These are phyloP conservation scores for Coemansia sp. DNA, from an alignment of 192 early-diverging fungal genomes.

Conservation along the genomic window DNA sequence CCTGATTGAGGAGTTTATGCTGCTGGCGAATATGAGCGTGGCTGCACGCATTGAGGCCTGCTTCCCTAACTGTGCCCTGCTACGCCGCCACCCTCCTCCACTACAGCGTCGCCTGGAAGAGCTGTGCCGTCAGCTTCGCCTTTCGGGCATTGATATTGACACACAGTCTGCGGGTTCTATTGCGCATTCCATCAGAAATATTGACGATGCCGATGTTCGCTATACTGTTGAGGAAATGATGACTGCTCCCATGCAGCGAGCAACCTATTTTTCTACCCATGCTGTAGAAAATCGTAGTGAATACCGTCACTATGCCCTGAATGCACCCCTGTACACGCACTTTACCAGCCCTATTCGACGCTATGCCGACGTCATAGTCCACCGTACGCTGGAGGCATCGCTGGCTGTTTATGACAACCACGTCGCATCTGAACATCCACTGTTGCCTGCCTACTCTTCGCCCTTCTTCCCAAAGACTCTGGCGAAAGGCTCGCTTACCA, in stretches of 20 bases:
- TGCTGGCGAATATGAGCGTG: constrained; percentile 89
- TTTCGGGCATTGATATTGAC: constrained; percentile 59
- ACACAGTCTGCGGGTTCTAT: constrained; percentile 56
- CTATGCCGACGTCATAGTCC: constrained; percentile 96
- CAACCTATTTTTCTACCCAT: constrained; percentile 94
- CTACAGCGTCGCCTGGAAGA: constrained; percentile 32
- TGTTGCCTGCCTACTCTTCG: constrained; percentile 35
- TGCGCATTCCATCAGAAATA: constrained; percentile 58
- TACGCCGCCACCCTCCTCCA: constrained; percentile 72
- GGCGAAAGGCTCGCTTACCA: constrained; percentile 18
- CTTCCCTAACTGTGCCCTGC: constrained; percentile 74
- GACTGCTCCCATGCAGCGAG: constrained; percentile 84
- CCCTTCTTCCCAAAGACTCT: constrained; percentile 31
- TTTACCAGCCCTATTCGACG: constrained; percentile 99
- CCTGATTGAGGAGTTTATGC: constrained; percentile 94
- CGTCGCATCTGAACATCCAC: constrained; percentile 34
- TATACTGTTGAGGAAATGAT: constrained; percentile 45
- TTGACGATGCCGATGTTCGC: constrained; percentile 22
- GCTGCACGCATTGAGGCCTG: constrained; percentile 77
- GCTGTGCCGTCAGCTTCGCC: constrained; percentile 44
- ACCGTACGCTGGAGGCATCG: constrained; percentile 69
- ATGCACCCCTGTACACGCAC: constrained; percentile 92
- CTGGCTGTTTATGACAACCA: constrained; percentile 35
- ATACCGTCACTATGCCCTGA: constrained; percentile 91
- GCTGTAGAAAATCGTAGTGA: constrained; percentile 56